Percentiles rank a stretch among this genome's conserved stretches.
Evolutionary conservation across 208 protist genomes (phyloP).

Genomic region (Borovskyia barvae): DNA sequence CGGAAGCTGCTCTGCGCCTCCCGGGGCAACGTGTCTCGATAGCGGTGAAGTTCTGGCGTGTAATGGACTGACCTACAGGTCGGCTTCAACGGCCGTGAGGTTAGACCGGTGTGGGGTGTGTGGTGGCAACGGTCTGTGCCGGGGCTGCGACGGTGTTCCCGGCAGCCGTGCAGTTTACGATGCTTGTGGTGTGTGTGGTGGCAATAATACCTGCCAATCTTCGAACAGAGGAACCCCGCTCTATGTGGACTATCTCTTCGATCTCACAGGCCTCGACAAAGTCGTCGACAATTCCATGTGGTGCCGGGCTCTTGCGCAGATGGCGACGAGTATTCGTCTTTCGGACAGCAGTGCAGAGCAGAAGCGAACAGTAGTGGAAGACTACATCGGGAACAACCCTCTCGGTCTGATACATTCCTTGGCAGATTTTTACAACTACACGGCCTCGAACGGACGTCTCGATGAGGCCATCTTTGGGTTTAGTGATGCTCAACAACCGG

Average conservation of each 20-base stretch:
- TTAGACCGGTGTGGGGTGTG: conserved; percentile 48
- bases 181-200: conserved; percentile 56
- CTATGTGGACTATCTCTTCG: conserved; percentile 39
- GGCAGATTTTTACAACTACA: conserved; percentile 23
- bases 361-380: conserved; percentile 20
- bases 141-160: conserved; percentile 51
- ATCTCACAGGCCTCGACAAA: conserved; percentile 10
- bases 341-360: conserved; percentile 4
- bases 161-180: conserved; percentile 35
- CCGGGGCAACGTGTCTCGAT: conserved; percentile 27
- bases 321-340: neutral
- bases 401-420: conserved; percentile 2
- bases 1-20: conserved; percentile 24
- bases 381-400: conserved; percentile 16
- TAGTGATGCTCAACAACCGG: neutral
- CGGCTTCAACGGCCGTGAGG: neutral
- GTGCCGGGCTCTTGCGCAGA: conserved; percentile 1
- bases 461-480: conserved; percentile 26
- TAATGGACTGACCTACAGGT: conserved; percentile 26
- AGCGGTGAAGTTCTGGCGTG: conserved; percentile 24
- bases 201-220: conserved; percentile 29
- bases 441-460: conserved; percentile 16
- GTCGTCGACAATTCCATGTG: conserved; percentile 2
- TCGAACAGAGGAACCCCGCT: conserved; percentile 3
- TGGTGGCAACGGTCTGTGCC: conserved; percentile 43